phyloP scores from a whole-genome alignment of 768 basidiomycete species.

The Phanerochaete sordida region DNA sequence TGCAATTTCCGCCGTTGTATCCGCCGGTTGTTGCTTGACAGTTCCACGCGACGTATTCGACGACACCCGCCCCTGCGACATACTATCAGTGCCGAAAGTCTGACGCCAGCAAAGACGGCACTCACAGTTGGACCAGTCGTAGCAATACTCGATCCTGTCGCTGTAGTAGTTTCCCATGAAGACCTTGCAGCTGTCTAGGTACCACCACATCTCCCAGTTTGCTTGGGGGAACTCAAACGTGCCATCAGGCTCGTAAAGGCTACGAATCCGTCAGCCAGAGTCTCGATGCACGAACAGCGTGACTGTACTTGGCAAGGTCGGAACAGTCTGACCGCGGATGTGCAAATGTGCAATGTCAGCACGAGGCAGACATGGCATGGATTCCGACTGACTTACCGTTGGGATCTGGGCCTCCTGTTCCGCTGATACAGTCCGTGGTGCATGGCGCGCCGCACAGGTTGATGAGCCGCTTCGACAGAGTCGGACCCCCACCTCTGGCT shows the following conservation, averaged over 20 bases:
- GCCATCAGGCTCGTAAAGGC: neutral
- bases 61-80: neutral
- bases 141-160: neutral
- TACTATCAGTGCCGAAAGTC: neutral
- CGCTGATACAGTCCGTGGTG: slow-evolving; percentile 1
- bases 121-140: neutral
- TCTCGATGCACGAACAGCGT: neutral
- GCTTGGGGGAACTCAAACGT: no score
- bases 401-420: neutral
- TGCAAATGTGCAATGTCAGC: no score
- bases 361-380: neutral
- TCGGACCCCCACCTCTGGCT: neutral
- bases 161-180: neutral
- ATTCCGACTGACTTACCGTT: neutral
- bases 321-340: neutral
- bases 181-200: neutral
- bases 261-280: neutral
- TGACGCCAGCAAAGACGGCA: no score
- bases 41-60: neutral
- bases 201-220: neutral
- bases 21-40: neutral
- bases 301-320: neutral
- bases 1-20: neutral
- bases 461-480: neutral
- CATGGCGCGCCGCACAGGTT: slow-evolving; percentile 2